These are phyloP conservation scores for Coemansia reversa DNA, from an alignment of 192 early-diverging fungal species.

Conservation along the genomic window DNA sequence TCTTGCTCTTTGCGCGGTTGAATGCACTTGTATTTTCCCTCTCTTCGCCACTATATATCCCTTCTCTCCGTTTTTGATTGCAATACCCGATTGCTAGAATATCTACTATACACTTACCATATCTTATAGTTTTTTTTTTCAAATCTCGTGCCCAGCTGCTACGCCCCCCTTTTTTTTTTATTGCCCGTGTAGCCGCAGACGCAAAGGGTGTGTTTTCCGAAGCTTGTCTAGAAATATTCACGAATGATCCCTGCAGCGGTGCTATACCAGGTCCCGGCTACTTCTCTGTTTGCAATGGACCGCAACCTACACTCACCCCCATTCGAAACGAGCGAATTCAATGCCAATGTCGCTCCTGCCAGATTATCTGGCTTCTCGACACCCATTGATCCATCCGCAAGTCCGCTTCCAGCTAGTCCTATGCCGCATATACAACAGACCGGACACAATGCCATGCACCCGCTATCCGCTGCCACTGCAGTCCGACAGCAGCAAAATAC, in stretches of 20 bases:
- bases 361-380: not conserved
- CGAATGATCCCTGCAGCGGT: constrained; percentile 18
- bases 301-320: not conserved
- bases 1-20: not conserved
- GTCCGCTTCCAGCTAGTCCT: constrained; percentile 1
- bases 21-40: constrained; percentile 1
- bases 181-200: not conserved
- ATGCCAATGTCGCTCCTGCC: constrained; percentile 1
- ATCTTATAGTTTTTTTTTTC: not conserved
- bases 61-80: constrained; percentile 5
- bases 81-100: constrained; percentile 2
- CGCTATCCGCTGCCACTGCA: constrained; percentile 7
- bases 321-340: not conserved
- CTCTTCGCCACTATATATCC: not conserved
- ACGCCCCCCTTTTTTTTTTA: not conserved
- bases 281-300: constrained; percentile 18
- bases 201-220: constrained; percentile 1
- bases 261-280: constrained; percentile 13
- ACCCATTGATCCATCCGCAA: not conserved
- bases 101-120: constrained; percentile 4
- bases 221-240: not conserved
- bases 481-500: constrained; percentile 16
- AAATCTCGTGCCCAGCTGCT: not conserved
- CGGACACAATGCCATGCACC: constrained; percentile 15
- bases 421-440: not conserved